Evolutionary conservation across 192 early-diverging fungal species (phyloP).

Genomic region (Dimargaris xerosporica): DNA sequence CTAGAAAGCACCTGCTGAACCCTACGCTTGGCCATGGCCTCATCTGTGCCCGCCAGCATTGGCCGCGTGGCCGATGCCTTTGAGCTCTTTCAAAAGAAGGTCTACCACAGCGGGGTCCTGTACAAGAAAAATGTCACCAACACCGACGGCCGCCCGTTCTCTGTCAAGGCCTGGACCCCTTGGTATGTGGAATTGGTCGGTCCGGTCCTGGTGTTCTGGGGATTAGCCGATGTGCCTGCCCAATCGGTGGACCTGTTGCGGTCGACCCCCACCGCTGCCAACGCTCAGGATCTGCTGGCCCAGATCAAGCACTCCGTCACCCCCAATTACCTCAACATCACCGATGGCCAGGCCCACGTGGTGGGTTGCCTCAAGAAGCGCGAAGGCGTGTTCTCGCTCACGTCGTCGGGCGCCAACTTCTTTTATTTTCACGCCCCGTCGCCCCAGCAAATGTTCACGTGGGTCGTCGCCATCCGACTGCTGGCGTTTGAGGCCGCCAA

Average conservation of each 20-base stretch:
- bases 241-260: slow-evolving; percentile 27
- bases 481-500: slow-evolving; percentile 58
- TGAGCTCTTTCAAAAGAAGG: slow-evolving; percentile 50
- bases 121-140: slow-evolving; percentile 48
- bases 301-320: slow-evolving; percentile 32
- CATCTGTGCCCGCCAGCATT: slow-evolving; percentile 20
- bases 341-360: slow-evolving; percentile 44
- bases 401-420: slow-evolving; percentile 53
- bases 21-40: neutral
- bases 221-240: slow-evolving; percentile 24
- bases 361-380: slow-evolving; percentile 38
- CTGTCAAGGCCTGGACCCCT: slow-evolving; percentile 47
- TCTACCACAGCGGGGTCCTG: slow-evolving; percentile 55
- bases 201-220: slow-evolving; percentile 47
- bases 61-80: slow-evolving; percentile 24
- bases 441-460: slow-evolving; percentile 38
- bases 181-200: slow-evolving; percentile 62
- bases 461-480: slow-evolving; percentile 55
- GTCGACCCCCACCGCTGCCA: slow-evolving; percentile 20
- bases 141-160: slow-evolving; percentile 41
- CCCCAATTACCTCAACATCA: slow-evolving; percentile 60
- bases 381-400: slow-evolving; percentile 43
- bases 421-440: slow-evolving; percentile 45
- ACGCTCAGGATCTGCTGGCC: slow-evolving; percentile 28
- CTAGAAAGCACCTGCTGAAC: neutral